phyloP scores from a whole-genome alignment of 2,329 filamentous ascomycete genomes.

The Colletotrichum melonis region DNA sequence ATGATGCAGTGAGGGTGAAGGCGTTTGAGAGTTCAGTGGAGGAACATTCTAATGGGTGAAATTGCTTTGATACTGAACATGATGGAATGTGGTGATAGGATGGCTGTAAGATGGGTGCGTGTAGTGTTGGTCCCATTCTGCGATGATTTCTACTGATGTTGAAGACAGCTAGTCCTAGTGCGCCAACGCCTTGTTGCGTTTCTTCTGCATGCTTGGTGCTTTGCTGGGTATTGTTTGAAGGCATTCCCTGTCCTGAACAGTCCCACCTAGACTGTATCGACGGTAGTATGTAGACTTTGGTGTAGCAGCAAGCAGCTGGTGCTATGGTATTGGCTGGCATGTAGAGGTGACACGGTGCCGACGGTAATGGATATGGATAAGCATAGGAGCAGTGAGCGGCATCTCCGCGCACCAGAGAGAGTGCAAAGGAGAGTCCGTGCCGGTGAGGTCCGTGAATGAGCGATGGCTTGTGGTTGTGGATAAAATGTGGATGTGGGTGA shows the following conservation, averaged over 20 bases:
- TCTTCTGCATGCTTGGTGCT: not conserved
- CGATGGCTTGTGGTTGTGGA: not conserved
- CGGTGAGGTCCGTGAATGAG: not conserved
- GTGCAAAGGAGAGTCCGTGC: constrained; percentile 8
- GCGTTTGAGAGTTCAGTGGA: not conserved
- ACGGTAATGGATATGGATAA: constrained; percentile 5
- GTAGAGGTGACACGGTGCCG: not conserved
- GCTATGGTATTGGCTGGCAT: not conserved
- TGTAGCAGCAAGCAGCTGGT: not conserved
- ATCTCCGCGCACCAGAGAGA: constrained; percentile 9
- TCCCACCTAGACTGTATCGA: not conserved
- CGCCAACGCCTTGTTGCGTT: not conserved
- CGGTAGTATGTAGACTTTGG: not conserved
- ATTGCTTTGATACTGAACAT: not conserved
- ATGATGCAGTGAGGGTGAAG: not conserved
- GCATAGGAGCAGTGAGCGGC: constrained; percentile 14
- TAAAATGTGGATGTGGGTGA: not conserved
- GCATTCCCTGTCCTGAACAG: constrained; percentile 22
- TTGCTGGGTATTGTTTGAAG: constrained; percentile 10
- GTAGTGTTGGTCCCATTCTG: too few species aligned
- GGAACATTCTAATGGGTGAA: not conserved
- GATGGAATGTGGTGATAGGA: constrained; percentile 1
- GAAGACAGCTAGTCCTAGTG: not conserved
- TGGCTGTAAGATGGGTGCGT: not conserved
- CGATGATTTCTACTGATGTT: not conserved